Percentiles rank a stretch among this genome's conserved stretches.
phyloP scores from a whole-genome alignment of 148 eudicot genomes.

The Nyssa sinensis region DNA sequence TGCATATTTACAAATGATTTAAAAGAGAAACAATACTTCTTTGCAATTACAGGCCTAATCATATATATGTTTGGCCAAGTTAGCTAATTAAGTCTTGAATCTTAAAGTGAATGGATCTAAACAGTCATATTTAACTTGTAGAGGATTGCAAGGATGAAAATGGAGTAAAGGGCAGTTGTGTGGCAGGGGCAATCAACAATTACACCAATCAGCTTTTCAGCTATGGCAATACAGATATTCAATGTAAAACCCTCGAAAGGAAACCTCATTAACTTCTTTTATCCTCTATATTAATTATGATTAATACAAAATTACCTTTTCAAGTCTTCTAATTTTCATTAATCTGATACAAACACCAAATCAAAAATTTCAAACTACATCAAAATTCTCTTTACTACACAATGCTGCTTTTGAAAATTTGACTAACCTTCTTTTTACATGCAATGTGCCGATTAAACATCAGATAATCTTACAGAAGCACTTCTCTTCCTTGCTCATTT shows the following conservation, averaged over 20 bases:
- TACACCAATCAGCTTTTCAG: slow-evolving; percentile 73
- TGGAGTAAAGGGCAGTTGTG: slow-evolving; percentile 64
- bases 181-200: slow-evolving; percentile 82
- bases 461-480: slow-evolving; percentile 81
- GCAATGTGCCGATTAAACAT: neutral
- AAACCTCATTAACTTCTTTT: too few species aligned
- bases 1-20: too few species aligned
- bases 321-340: neutral
- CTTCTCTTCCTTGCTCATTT: slow-evolving; percentile 75
- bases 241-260: slow-evolving; percentile 11
- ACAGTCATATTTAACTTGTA: slow-evolving; percentile 6
- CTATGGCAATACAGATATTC: slow-evolving; percentile 27
- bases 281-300: too few species aligned
- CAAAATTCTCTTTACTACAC: too few species aligned
- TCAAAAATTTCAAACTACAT: too few species aligned
- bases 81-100: too few species aligned
- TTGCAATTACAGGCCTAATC: too few species aligned
- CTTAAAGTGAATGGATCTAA: too few species aligned
- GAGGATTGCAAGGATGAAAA: slow-evolving; percentile 88
- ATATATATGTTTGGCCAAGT: too few species aligned
- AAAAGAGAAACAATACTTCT: too few species aligned
- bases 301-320: neutral
- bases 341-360: too few species aligned
- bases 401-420: too few species aligned
- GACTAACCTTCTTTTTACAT: neutral